Conservation (phyloP, 192 early-diverging fungal genomes). For the Podila clonocystis region DNA sequence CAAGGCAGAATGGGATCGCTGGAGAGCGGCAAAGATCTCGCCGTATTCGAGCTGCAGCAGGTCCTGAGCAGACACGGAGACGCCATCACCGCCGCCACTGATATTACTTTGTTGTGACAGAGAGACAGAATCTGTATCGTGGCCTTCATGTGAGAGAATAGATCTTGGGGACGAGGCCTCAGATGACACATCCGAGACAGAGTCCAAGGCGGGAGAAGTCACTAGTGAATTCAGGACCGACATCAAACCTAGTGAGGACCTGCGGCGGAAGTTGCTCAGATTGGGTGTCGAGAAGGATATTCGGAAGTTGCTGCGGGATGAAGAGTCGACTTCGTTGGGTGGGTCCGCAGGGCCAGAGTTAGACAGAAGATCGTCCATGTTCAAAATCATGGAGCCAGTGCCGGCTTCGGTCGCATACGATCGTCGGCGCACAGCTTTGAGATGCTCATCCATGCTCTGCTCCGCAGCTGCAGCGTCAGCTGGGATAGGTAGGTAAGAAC, state of each 20-base stretch:
- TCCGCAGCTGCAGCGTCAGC: conserved; percentile 17
- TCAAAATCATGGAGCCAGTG: no score
- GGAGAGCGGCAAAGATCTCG: conserved; percentile 6
- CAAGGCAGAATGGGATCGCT: not conserved
- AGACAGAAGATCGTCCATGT: no score
- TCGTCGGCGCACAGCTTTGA: conserved; percentile 31
- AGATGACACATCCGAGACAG: conserved; percentile 4
- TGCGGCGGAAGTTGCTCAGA: conserved; percentile 8
- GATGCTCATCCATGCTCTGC: conserved; percentile 40
- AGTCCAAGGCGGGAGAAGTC: not conserved
- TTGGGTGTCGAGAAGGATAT: conserved; percentile 36
- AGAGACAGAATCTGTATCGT: not conserved
- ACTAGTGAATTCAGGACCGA: conserved; percentile 30
- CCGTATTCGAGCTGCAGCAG: conserved; percentile 33
- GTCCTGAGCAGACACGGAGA: conserved; percentile 20
- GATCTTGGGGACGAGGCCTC: not conserved
- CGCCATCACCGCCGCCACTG: not conserved
- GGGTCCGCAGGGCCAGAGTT: not conserved
- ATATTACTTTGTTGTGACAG: not conserved
- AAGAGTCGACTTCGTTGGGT: not conserved
- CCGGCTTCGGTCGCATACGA: conserved; percentile 5
- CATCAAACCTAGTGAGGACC: conserved; percentile 28
- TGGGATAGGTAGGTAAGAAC: not conserved
- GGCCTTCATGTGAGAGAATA: not conserved
- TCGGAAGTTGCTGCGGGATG: conserved; percentile 11